Evolutionary conservation across 352 stramenopile genomes (phyloP).

Genomic region (Peronospora destructor): DNA sequence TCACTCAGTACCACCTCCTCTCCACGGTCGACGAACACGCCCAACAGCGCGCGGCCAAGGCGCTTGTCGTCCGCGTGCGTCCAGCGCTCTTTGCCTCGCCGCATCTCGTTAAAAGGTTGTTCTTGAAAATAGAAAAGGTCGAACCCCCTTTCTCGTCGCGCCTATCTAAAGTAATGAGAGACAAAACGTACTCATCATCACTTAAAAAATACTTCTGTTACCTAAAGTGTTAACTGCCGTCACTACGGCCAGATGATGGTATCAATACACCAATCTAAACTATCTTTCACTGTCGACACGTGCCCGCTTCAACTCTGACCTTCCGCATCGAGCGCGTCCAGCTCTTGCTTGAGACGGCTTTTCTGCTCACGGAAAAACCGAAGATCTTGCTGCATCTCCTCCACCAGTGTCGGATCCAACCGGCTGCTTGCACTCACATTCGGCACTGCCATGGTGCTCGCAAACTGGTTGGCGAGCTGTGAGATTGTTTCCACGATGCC

Average conservation of each 20-base stretch:
- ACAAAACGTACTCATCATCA: too few relatives aligned
- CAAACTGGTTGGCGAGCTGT: constrained; percentile 22
- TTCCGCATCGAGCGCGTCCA: constrained; percentile 17
- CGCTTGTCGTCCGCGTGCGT: constrained; percentile 29
- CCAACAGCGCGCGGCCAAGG: constrained; percentile 21
- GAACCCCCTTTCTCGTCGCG: too few relatives aligned
- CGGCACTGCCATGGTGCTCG: constrained; percentile 6
- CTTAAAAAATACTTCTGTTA: too few relatives aligned
- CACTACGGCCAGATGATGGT: neutral
- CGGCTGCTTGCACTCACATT: constrained; percentile 19
- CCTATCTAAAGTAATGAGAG: too few relatives aligned
- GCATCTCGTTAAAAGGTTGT: constrained; percentile 9
- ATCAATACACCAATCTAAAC: constrained; percentile 3
- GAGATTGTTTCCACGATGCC: constrained; percentile 30
- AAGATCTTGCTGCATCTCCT: constrained; percentile 29
- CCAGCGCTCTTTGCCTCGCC: constrained; percentile 28
- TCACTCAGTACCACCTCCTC: constrained; percentile 23
- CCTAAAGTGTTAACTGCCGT: too few relatives aligned
- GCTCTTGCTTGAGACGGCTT: constrained; percentile 20
- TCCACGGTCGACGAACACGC: constrained; percentile 19
- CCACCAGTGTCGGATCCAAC: constrained; percentile 19
- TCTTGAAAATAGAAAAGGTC: constrained; percentile 18
- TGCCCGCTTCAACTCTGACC: neutral
- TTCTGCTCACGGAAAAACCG: constrained; percentile 29
- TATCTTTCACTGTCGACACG: constrained; percentile 4